A percentile compares a stretch with the other conserved stretches of the same genome.
phyloP scores from a whole-genome alignment of 1,284 basidiomycete genomes.

The Ganoderma leucocontextum region DNA sequence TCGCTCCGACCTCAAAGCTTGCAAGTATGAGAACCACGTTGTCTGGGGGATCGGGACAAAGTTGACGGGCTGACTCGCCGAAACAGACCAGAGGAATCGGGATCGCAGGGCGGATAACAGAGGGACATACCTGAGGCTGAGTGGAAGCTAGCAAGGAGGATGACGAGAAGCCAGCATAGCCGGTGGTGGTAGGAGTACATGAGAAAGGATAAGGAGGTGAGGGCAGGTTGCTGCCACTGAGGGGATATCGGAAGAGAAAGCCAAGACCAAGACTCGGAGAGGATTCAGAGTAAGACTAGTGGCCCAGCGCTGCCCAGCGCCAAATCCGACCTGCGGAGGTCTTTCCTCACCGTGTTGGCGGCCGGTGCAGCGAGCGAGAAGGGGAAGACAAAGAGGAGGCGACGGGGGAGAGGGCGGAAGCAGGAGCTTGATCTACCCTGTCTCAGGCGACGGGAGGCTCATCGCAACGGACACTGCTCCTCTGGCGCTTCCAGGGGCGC shows the following conservation, averaged over 20 bases:
- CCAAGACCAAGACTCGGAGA: background rate
- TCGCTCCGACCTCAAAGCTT: background rate
- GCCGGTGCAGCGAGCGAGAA: constrained; percentile 25
- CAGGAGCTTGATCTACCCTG: constrained; percentile 38
- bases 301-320: constrained; percentile 31
- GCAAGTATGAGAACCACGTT: background rate
- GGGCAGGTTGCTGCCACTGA: constrained; percentile 20
- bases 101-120: background rate
- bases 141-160: constrained; percentile 27
- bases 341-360: constrained; percentile 24
- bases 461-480: constrained; percentile 5
- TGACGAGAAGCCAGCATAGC: constrained; percentile 29
- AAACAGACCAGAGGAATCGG: background rate
- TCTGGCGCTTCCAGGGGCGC: background rate
- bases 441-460: background rate
- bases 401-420: constrained; percentile 39
- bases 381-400: constrained; percentile 18
- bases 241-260: constrained; percentile 1
- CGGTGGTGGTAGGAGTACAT: constrained; percentile 30
- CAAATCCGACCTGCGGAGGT: constrained; percentile 35
- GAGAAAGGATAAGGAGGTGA: constrained; percentile 27
- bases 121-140: constrained; percentile 28
- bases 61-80: background rate
- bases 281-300: constrained; percentile 3
- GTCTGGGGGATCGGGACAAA: background rate